Conservation (phyloP, 345 rosid genomes). For the Acer campestre region DNA sequence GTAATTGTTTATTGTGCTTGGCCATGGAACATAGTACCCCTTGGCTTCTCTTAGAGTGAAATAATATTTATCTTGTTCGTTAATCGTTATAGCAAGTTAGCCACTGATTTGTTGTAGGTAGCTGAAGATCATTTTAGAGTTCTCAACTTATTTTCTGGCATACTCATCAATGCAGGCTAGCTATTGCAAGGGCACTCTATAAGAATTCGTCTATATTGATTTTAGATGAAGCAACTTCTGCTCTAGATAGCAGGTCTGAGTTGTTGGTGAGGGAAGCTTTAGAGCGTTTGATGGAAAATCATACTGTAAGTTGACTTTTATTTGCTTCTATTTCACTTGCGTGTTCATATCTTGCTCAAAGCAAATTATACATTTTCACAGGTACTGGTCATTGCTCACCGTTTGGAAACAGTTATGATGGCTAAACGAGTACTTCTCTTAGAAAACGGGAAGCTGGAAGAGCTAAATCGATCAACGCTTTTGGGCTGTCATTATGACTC, state of each 20-base stretch:
- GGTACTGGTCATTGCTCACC: conserved; percentile 94
- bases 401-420: conserved; percentile 85
- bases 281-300: conserved; percentile 72
- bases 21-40: background rate
- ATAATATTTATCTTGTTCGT: background rate
- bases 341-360: background rate
- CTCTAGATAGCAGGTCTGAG: conserved; percentile 90
- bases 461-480: conserved; percentile 55
- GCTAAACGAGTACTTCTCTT: conserved; percentile 69
- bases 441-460: conserved; percentile 70
- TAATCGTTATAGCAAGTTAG: background rate
- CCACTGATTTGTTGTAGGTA: background rate
- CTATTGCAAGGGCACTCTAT: conserved; percentile 92
- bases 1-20: background rate
- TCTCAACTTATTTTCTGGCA: background rate
- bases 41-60: conserved; percentile 4
- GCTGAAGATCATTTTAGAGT: conserved; percentile 7
- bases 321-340: background rate
- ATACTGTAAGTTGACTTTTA: conserved; percentile 51
- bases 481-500: conserved; percentile 36
- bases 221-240: conserved; percentile 99
- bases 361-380: conserved; percentile 16
- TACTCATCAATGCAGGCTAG: conserved; percentile 56
- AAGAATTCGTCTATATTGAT: conserved; percentile 77
- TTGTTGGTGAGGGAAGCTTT: conserved; percentile 84